Evolutionary conservation across 805 yeast species (phyloP).

Genomic region (Metschnikowia corniflorae): DNA sequence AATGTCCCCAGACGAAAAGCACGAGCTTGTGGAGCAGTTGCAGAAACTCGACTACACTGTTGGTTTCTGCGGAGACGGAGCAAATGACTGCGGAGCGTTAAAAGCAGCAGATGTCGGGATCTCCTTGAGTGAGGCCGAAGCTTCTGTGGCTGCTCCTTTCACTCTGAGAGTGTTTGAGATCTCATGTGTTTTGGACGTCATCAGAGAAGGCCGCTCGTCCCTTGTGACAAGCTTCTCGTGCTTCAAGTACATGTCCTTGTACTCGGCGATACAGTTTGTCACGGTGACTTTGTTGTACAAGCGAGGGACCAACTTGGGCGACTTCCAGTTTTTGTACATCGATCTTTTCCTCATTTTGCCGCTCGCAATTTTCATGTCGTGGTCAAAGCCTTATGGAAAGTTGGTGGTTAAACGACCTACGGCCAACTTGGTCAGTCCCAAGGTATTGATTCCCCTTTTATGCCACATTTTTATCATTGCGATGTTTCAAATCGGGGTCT

Average conservation of each 20-base stretch:
- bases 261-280: constrained; percentile 93
- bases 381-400: constrained; percentile 75
- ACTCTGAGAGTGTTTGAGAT: constrained; percentile 89
- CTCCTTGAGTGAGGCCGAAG: constrained; percentile 95
- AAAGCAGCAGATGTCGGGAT: constrained; percentile 98
- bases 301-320: constrained; percentile 91
- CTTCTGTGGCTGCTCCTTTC: constrained; percentile 98
- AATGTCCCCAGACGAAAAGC: constrained; percentile 99
- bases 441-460: constrained; percentile 78
- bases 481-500: constrained; percentile 62
- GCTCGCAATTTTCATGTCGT: constrained; percentile 94
- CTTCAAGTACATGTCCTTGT: constrained; percentile 95
- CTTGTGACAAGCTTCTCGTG: constrained; percentile 94
- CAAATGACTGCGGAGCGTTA: constrained; percentile 97
- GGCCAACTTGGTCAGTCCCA: constrained; percentile 88
- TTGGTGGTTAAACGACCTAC: constrained; percentile 80
- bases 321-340: constrained; percentile 92
- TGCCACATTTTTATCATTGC: constrained; percentile 67
- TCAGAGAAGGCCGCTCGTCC: constrained; percentile 92
- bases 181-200: constrained; percentile 86
- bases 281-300: constrained; percentile 82
- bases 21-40: constrained; percentile 85
- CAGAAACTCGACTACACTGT: constrained; percentile 86
- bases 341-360: constrained; percentile 90
- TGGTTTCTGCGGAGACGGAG: constrained; percentile 99